These are phyloP conservation scores for Coix lacrymajobi DNA, from an alignment of 176 grass and related monocot species.

Conservation along the genomic window DNA sequence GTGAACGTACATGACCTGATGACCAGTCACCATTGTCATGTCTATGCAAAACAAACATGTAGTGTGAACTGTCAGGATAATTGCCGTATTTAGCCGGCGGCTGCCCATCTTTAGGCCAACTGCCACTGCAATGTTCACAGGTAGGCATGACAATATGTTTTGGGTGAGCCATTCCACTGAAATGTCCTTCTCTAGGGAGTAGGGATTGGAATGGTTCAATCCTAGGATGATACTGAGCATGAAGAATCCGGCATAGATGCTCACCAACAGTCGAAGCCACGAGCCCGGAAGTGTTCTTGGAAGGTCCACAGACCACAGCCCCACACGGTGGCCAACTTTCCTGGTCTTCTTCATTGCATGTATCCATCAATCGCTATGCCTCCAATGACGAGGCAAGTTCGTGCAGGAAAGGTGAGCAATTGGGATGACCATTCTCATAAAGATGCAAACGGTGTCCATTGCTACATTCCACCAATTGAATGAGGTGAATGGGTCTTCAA, in stretches of 20 bases:
- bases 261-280: slow-evolving; percentile 2
- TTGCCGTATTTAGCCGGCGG: background rate
- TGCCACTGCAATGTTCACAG: background rate
- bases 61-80: background rate
- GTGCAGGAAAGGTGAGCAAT: background rate
- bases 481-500: background rate
- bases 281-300: background rate
- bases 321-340: background rate
- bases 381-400: background rate
- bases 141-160: background rate
- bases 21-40: background rate
- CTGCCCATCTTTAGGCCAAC: background rate
- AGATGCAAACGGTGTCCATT: background rate
- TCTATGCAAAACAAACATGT: background rate
- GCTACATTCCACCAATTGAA: background rate
- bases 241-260: background rate
- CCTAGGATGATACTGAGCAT: background rate
- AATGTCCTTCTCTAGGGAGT: background rate
- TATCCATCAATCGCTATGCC: background rate
- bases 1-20: background rate
- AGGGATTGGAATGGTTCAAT: background rate
- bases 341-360: background rate
- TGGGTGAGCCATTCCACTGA: background rate
- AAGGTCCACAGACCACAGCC: background rate
- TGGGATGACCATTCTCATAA: background rate